Evolutionary conservation across 345 rosid genomes (phyloP).

Genomic region (Anacardium occidentale): DNA sequence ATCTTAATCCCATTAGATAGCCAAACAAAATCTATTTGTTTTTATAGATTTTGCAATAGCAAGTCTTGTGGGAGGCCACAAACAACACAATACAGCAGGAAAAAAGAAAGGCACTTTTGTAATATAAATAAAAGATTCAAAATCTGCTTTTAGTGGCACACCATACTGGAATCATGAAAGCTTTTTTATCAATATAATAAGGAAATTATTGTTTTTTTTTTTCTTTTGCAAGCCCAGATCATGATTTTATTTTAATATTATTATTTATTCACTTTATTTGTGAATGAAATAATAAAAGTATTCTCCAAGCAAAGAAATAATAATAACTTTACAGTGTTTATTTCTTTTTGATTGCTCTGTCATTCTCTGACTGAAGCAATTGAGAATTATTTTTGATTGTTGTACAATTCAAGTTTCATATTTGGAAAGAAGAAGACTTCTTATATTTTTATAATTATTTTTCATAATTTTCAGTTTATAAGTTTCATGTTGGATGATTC

Average conservation of each 20-base stretch:
- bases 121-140: no score
- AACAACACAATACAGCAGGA: not conserved
- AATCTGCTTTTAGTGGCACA: not conserved
- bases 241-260: not conserved
- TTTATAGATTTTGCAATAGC: not conserved
- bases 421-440: not conserved
- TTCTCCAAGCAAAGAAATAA: constrained; percentile 18
- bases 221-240: not conserved
- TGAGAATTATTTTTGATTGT: not conserved
- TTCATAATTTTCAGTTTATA: no score
- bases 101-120: not conserved
- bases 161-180: not conserved
- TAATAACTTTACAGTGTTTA: not conserved
- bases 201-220: not conserved
- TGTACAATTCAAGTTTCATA: not conserved
- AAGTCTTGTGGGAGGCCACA: not conserved
- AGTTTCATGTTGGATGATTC: no score
- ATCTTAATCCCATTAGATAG: no score
- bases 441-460: no score
- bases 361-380: not conserved
- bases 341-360: not conserved
- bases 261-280: not conserved
- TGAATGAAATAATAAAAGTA: not conserved
- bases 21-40: not conserved
- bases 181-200: not conserved